These are phyloP conservation scores for Plasmopara viticola DNA, from an alignment of 352 stramenopile species.

Conservation along the genomic window DNA sequence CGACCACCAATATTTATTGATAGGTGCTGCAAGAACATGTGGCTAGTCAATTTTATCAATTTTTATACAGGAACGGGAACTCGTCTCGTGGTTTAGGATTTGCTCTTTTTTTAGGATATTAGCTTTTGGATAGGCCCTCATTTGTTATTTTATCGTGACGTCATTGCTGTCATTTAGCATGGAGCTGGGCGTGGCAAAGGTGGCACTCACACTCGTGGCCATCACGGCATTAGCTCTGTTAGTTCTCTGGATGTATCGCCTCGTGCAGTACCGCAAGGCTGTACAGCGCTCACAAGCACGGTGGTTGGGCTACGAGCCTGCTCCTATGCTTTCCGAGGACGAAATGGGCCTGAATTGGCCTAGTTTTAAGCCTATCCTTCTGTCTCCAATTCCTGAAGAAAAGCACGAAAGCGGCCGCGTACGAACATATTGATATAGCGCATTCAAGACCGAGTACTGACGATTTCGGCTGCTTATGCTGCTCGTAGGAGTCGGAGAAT, in stretches of 20 bases:
- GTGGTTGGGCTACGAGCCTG: slow-evolving; percentile 52
- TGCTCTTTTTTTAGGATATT: too few relatives aligned
- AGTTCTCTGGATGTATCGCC: slow-evolving; percentile 47
- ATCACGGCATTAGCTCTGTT: slow-evolving; percentile 33
- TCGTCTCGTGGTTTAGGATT: too few relatives aligned
- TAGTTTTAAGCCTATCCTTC: slow-evolving; percentile 41
- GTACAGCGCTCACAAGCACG: slow-evolving; percentile 54
- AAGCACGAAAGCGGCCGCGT: slow-evolving; percentile 43
- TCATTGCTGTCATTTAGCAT: slow-evolving; percentile 14
- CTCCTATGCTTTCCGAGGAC: slow-evolving; percentile 21
- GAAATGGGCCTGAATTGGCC: slow-evolving; percentile 43
- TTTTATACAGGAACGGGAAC: too few relatives aligned
- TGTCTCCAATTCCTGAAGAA: slow-evolving; percentile 70
- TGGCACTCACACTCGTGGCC: slow-evolving; percentile 35
- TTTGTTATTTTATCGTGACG: too few relatives aligned
- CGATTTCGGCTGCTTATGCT: slow-evolving; percentile 1
- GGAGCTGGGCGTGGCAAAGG: slow-evolving; percentile 34
- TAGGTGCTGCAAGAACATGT: too few relatives aligned
- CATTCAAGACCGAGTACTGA: background rate
- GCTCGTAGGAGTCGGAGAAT: slow-evolving; percentile 37
- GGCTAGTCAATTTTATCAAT: too few relatives aligned
- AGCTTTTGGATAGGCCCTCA: too few relatives aligned
- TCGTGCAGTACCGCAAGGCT: slow-evolving; percentile 56
- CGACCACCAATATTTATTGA: too few relatives aligned
- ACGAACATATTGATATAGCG: slow-evolving; percentile 3